These are phyloP conservation scores for Penicillium sp. DNA, from an alignment of 2,329 filamentous ascomycete species.

Conservation along the genomic window DNA sequence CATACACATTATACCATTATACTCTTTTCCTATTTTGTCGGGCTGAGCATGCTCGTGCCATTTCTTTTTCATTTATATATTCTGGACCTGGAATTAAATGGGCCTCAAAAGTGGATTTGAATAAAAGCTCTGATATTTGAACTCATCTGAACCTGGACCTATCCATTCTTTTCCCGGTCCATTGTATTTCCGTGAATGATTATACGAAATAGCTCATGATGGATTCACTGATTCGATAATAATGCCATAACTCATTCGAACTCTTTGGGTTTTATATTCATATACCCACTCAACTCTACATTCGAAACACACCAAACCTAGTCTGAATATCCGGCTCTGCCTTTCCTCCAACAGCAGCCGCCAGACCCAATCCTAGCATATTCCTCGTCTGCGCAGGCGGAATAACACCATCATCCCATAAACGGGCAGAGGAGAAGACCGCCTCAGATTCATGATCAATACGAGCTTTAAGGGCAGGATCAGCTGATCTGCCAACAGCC, in stretches of 20 bases:
- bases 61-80: constrained; percentile 5
- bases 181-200: background rate
- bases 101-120: constrained; percentile 6
- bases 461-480: constrained; percentile 72
- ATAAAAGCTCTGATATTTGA: constrained; percentile 6
- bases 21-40: constrained; percentile 12
- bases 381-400: constrained; percentile 69
- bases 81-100: background rate
- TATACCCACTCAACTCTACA: constrained; percentile 49
- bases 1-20: constrained; percentile 17
- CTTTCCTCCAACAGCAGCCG: constrained; percentile 65
- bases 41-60: background rate
- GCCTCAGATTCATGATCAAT: constrained; percentile 91
- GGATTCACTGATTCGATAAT: background rate
- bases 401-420: constrained; percentile 89
- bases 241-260: background rate
- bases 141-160: background rate
- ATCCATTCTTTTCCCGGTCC: background rate
- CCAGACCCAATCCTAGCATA: constrained; percentile 68
- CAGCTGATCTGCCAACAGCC: constrained; percentile 77
- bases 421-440: constrained; percentile 76
- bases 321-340: constrained; percentile 56
- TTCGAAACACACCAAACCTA: constrained; percentile 76
- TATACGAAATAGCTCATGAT: background rate
- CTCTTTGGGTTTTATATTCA: background rate